These are phyloP conservation scores for Aurantiochytrium sp. DNA, from an alignment of 108 stramenopile genomes.

Conservation along the genomic window DNA sequence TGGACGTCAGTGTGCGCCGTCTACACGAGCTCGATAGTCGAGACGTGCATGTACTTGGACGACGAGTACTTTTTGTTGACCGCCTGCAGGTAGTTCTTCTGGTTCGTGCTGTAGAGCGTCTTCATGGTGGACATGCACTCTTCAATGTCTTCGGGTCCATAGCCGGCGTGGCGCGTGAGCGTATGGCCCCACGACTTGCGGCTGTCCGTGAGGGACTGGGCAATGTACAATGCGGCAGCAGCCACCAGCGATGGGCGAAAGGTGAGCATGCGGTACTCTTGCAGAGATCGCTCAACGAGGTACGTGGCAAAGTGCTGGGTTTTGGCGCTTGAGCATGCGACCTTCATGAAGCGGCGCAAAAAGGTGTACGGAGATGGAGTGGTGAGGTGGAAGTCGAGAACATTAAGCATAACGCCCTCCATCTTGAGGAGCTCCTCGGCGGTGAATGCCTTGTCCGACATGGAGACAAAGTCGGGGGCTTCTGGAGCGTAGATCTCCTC, in stretches of 20 bases:
- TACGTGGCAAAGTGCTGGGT: conserved; percentile 74
- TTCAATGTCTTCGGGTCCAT: conserved; percentile 63
- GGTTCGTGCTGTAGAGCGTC: conserved; percentile 35
- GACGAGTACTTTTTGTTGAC: conserved; percentile 76
- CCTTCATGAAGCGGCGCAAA: conserved; percentile 81
- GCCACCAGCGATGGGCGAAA: conserved; percentile 75
- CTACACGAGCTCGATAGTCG: not conserved
- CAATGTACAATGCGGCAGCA: conserved; percentile 76
- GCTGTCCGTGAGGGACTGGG: conserved; percentile 59
- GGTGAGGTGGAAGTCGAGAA: conserved; percentile 76
- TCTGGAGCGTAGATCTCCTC: conserved; percentile 99
- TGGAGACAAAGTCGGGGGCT: conserved; percentile 89
- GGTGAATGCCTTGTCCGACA: conserved; percentile 88
- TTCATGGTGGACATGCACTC: conserved; percentile 62
- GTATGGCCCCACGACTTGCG: conserved; percentile 75
- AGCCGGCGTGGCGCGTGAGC: conserved; percentile 66
- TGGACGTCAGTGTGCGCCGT: not conserved
- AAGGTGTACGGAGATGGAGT: conserved; percentile 87
- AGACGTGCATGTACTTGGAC: conserved; percentile 20
- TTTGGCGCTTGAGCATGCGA: conserved; percentile 64
- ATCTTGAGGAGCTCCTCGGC: conserved; percentile 82
- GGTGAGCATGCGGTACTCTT: conserved; percentile 77
- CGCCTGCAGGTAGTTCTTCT: conserved; percentile 59
- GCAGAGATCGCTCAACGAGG: conserved; percentile 86
- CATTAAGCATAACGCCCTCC: conserved; percentile 79